Base-by-base conservation (phyloP, 371 early-diverging fungal genomes). In the Rhizopus stolonifer region DNA sequence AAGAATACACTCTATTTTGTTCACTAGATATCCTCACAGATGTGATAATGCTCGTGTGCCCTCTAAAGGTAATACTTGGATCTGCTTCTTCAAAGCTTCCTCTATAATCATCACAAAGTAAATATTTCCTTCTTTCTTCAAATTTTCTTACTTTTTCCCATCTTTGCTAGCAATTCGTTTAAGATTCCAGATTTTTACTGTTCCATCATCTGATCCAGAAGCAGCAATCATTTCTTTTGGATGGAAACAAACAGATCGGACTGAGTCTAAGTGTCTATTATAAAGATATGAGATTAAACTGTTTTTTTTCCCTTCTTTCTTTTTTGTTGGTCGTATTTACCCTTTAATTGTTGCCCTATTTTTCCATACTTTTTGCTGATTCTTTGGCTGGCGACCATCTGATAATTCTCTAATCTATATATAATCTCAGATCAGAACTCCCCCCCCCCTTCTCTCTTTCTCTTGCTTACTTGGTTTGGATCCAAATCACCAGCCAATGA, bases 151-250 rank as follows among this genome's bases (percentile, higher is more conserved):
- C 75, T 74, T 74, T 60, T 66, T 68, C 21, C 60, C 24, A 17
- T 73, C 78, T 24, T 62, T 62, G 3, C 64, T 68, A 9, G 70
- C 56, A 11, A 70, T 51, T 18, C 73, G 58, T 46, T 77, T 68
- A 43, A 86, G 45, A 46, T 82, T 83, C 91, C 91, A 92, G 24
- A 90, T 66, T 57, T 90, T 91, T 32, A 89, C 85, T 2, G 92
- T 92, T 4, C 84, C 81, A 69, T 94, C 95, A 52, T 94, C 93
- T 2, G 91, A 89, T 7, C 86, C 90, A 1, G 91, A 83, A 11
- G 87, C 72, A 19, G 92, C 61, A 0, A 83, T 63, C 51, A 77
- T 71, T 36, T 85, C 83, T 6, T 42, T 60, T 14, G 85, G 81
- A 58, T 91, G 88, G 54, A 90, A 90, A 17, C 76, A 72, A 9